phyloP scores from a whole-genome alignment of 495 filamentous ascomycete genomes.

The Podospora tetraspora region DNA sequence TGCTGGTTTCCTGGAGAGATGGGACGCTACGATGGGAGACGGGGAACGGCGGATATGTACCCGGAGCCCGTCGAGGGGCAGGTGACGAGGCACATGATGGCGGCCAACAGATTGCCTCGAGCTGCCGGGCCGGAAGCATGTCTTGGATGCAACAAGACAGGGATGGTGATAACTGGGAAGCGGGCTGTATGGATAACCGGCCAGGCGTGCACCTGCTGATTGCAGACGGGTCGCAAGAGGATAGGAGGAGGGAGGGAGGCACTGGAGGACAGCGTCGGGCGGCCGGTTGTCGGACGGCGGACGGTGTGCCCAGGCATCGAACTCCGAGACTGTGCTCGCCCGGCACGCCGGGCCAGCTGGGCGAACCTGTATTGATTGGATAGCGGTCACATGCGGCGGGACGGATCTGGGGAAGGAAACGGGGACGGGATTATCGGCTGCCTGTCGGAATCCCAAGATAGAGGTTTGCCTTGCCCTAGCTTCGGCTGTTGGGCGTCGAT shows the following conservation, averaged over 20 bases:
- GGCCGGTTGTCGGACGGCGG: constrained; percentile 9
- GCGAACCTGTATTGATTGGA: constrained; percentile 9
- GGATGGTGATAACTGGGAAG: constrained; percentile 2
- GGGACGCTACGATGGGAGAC: constrained; percentile 1
- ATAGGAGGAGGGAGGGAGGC: background rate
- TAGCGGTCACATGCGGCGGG: background rate
- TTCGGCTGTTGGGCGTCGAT: background rate
- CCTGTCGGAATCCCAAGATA: background rate
- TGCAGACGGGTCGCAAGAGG: background rate
- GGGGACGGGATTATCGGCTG: background rate
- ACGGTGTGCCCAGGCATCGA: constrained; percentile 4
- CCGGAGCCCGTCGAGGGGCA: background rate
- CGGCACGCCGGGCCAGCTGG: background rate
- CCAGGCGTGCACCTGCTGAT: background rate
- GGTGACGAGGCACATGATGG: background rate
- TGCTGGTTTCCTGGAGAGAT: background rate
- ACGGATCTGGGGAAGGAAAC: background rate
- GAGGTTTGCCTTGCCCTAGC: background rate
- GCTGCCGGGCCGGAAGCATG: background rate
- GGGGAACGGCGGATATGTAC: constrained; percentile 10
- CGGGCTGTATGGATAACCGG: background rate
- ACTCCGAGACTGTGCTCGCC: background rate
- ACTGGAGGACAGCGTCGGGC: background rate
- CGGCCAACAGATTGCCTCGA: constrained; percentile 13
- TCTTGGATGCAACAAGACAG: constrained; percentile 19